Evolutionary conservation across 2,329 filamentous ascomycete species (phyloP).

Genomic region (Claviceps monticola): DNA sequence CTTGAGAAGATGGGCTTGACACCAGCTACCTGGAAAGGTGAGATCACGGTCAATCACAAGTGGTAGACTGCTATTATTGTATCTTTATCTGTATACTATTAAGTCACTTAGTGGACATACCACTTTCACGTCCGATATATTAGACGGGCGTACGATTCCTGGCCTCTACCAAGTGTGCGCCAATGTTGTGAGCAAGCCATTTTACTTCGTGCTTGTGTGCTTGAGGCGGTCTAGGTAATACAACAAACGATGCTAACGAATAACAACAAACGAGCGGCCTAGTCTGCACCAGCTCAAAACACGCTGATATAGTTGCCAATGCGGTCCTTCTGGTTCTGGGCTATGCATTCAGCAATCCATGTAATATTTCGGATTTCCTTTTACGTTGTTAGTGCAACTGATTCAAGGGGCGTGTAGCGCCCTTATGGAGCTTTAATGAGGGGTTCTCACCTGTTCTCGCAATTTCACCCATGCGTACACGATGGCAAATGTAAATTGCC

Average conservation of each 20-base stretch:
- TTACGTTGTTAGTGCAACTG: slow-evolving; percentile 16
- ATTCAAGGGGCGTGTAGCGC: not conserved
- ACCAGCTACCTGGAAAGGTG: slow-evolving; percentile 77
- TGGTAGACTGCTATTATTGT: slow-evolving; percentile 29
- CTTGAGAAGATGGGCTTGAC: slow-evolving; percentile 73
- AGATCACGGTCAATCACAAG: slow-evolving; percentile 44
- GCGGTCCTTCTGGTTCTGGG: slow-evolving; percentile 97
- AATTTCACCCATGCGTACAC: slow-evolving; percentile 98
- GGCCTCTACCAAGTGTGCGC: slow-evolving; percentile 17
- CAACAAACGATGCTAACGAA: slow-evolving; percentile 25
- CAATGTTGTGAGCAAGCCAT: slow-evolving; percentile 10
- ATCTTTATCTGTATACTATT: slow-evolving; percentile 30
- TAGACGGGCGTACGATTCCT: slow-evolving; percentile 7
- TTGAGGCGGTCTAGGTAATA: slow-evolving; percentile 24
- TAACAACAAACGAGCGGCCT: not conserved
- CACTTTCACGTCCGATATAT: not conserved
- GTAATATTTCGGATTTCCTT: slow-evolving; percentile 99
- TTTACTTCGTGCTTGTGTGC: slow-evolving; percentile 23
- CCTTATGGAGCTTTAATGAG: not conserved
- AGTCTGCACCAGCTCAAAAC: slow-evolving; percentile 42
- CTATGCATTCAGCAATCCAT: slow-evolving; percentile 99
- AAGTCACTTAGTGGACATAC: slow-evolving; percentile 12
- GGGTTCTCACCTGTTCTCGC: slow-evolving; percentile 69
- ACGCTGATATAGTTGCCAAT: slow-evolving; percentile 99
- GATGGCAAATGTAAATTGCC: slow-evolving; percentile 88